Evolutionary conservation across 495 filamentous ascomycete genomes (phyloP).

Genomic region (Lophiotrema nucula): DNA sequence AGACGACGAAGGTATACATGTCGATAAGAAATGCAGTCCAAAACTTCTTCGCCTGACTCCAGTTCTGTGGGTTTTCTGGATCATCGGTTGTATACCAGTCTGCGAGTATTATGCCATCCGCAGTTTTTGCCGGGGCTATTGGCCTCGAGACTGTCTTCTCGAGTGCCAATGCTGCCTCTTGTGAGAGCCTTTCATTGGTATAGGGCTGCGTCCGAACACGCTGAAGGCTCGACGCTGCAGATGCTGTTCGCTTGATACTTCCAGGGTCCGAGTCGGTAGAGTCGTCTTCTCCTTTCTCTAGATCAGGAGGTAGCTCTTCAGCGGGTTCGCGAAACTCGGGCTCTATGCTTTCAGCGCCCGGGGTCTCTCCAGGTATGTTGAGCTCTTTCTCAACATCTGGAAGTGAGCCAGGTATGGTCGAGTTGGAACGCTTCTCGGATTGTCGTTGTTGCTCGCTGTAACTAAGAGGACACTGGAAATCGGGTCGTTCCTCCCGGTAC

Average conservation of each 20-base stretch:
- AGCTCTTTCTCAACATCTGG: not conserved
- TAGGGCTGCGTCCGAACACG: conserved; percentile 16
- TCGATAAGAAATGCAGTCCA: conserved; percentile 39
- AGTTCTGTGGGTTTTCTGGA: conserved; percentile 56
- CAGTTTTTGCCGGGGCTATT: conserved; percentile 15
- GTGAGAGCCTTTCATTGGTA: conserved; percentile 14
- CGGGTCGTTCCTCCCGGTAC: conserved; percentile 31
- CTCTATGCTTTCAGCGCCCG: not conserved
- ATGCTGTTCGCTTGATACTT: not conserved
- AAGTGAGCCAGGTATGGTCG: not conserved
- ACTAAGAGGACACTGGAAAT: conserved; percentile 16
- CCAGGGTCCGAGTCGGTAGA: not conserved
- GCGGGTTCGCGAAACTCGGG: not conserved
- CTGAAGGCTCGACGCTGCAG: conserved; percentile 5
- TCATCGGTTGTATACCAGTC: conserved; percentile 58
- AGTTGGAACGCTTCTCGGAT: not conserved
- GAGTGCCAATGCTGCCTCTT: conserved; percentile 8
- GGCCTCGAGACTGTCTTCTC: conserved; percentile 18
- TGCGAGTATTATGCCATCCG: conserved; percentile 44
- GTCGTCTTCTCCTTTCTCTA: conserved; percentile 1
- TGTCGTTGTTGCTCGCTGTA: no score
- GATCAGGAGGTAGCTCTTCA: not conserved
- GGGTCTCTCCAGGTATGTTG: not conserved
- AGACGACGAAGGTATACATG: conserved; percentile 39
- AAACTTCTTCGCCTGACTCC: conserved; percentile 46